Conservation (phyloP, 73 alveolate species). For the Paramecium primaurelia region DNA sequence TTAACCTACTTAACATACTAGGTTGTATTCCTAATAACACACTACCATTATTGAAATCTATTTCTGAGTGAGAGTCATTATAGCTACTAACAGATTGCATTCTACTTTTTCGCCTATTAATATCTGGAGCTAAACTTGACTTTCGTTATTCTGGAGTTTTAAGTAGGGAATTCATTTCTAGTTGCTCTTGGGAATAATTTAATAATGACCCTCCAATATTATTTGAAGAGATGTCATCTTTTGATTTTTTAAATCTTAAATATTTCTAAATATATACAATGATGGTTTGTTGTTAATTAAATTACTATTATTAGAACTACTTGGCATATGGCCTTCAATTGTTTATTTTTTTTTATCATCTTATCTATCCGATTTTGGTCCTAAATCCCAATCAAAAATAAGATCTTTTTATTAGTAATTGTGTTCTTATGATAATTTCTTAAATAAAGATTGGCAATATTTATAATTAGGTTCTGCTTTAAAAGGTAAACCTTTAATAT, state of each 20-base stretch:
- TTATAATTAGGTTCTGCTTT: slow-evolving; percentile 41
- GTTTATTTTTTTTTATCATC: not conserved
- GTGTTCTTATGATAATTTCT: not conserved
- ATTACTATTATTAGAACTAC: not conserved
- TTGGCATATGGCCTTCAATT: not conserved
- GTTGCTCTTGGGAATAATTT: not conserved
- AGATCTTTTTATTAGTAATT: not conserved
- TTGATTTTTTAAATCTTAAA: not conserved
- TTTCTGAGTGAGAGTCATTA: slow-evolving; percentile 22
- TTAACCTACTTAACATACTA: slow-evolving; percentile 42
- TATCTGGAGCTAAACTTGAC: not conserved
- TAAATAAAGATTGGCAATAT: not conserved
- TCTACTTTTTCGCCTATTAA: slow-evolving; percentile 11
- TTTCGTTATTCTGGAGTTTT: slow-evolving; percentile 34
- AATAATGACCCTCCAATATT: not conserved
- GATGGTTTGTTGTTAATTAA: not conserved
- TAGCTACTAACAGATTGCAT: slow-evolving; percentile 13
- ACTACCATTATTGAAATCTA: slow-evolving; percentile 14
- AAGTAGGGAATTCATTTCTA: slow-evolving; percentile 17
- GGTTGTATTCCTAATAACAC: slow-evolving; percentile 22
- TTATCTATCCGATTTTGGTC: not conserved
- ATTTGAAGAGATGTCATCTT: not conserved
- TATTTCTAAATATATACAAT: not conserved
- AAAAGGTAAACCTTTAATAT: not conserved
- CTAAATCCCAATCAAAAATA: slow-evolving; percentile 23